A percentile compares a stretch with the other conserved stretches of the same genome.
Evolutionary conservation across 2,329 filamentous ascomycete species (phyloP).

Genomic region (Fusarium sp.): DNA sequence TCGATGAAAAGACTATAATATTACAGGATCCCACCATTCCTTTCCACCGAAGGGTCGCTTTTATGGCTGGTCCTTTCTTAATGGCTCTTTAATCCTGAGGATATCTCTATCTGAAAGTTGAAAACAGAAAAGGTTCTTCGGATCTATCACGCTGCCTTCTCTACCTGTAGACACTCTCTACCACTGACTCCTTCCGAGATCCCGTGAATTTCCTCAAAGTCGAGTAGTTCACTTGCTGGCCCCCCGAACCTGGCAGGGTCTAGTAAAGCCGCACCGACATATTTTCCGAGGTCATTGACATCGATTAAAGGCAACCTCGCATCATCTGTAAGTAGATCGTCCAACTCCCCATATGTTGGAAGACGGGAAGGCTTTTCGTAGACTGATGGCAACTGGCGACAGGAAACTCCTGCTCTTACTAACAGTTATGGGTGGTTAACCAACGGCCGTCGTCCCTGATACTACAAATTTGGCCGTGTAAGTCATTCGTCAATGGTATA

Average conservation of each 20-base stretch:
- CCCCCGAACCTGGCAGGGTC: background rate
- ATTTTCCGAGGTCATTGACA: background rate
- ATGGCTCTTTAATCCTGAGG: background rate
- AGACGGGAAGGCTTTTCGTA: accelerated
- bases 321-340: background rate
- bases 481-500: too few species aligned
- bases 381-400: background rate
- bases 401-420: too few species aligned
- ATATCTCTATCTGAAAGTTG: background rate
- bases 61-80: background rate
- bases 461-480: too few species aligned
- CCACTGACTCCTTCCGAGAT: accelerated
- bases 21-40: background rate
- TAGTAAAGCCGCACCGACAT: background rate
- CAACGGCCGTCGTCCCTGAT: too few species aligned
- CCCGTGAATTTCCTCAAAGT: background rate
- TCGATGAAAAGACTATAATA: background rate
- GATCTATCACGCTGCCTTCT: background rate
- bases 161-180: background rate
- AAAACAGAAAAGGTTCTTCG: background rate
- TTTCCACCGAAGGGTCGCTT: too few species aligned
- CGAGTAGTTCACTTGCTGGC: background rate
- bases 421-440: too few species aligned
- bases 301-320: too few species aligned
- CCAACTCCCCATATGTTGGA: background rate